A percentile compares a stretch with the other conserved stretches of the same genome.
Evolutionary conservation across 306 rosid species (phyloP).

Genomic region (Trichosanthes cucumerina): DNA sequence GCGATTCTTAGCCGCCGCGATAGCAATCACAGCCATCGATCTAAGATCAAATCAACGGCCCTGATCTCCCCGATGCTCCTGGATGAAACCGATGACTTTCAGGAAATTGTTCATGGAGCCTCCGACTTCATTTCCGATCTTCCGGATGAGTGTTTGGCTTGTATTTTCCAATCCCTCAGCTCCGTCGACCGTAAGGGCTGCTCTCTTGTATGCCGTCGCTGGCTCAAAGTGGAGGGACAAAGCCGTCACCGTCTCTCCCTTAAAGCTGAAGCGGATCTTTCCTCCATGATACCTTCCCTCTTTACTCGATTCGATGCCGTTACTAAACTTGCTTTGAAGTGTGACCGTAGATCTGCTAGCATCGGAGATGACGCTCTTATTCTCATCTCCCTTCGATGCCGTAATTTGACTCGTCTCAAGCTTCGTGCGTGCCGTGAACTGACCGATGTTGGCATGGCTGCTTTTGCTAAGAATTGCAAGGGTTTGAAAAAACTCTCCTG

Average conservation of each 20-base stretch:
- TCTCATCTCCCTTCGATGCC: slow-evolving; percentile 66
- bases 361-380: slow-evolving; percentile 61
- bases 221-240: slow-evolving; percentile 84
- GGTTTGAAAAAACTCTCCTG: slow-evolving; percentile 92
- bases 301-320: slow-evolving; percentile 86
- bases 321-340: slow-evolving; percentile 77
- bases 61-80: slow-evolving; percentile 42
- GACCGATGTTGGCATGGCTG: slow-evolving; percentile 70
- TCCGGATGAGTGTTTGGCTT: slow-evolving; percentile 82
- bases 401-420: slow-evolving; percentile 83
- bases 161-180: slow-evolving; percentile 62
- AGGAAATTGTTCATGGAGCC: neutral
- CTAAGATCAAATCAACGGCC: slow-evolving; percentile 42
- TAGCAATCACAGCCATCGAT: slow-evolving; percentile 21
- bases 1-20: slow-evolving; percentile 46
- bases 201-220: slow-evolving; percentile 84
- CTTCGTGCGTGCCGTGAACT: slow-evolving; percentile 82
- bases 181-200: slow-evolving; percentile 73
- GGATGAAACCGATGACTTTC: slow-evolving; percentile 6
- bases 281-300: slow-evolving; percentile 35
- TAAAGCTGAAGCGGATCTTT: slow-evolving; percentile 53
- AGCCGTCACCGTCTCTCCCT: slow-evolving; percentile 87
- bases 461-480: slow-evolving; percentile 70
- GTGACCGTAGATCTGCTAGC: slow-evolving; percentile 80
- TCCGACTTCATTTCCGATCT: slow-evolving; percentile 65